Evolutionary conservation across 306 rosid species (phyloP).

Genomic region (Ochetophila trinervis): DNA sequence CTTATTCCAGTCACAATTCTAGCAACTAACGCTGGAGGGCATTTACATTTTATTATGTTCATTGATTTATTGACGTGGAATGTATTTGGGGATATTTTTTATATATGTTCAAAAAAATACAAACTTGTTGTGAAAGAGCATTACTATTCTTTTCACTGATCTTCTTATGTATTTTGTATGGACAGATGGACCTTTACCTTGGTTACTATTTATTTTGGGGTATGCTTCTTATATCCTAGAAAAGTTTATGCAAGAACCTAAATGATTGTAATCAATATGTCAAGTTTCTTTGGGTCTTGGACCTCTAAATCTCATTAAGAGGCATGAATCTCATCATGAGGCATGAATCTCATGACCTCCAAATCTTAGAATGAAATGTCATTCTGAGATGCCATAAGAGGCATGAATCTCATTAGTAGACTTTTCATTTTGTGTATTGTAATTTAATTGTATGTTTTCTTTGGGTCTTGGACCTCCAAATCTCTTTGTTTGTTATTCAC

Average conservation of each 20-base stretch:
- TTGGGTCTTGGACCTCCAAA: neutral
- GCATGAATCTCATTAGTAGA: neutral
- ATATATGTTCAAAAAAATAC: neutral
- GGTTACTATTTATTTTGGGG: constrained; percentile 73
- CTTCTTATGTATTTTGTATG: constrained; percentile 30
- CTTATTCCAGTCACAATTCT: no score
- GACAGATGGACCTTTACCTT: constrained; percentile 78
- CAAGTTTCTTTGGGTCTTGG: constrained; percentile 1
- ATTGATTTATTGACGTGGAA: no score
- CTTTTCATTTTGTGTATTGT: neutral
- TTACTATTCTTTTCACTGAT: constrained; percentile 7
- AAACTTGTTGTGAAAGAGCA: neutral
- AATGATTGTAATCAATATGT: neutral
- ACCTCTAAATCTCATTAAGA: no score
- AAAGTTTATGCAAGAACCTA: neutral
- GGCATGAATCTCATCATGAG: neutral
- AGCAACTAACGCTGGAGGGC: no score
- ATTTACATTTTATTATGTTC: no score
- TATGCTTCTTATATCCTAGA: constrained; percentile 31
- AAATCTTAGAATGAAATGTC: no score
- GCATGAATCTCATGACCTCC: neutral
- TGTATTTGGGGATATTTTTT: no score
- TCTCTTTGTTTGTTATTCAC: neutral
- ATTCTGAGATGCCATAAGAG: neutral
- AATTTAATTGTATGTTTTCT: neutral